phyloP scores from a whole-genome alignment of 1,284 basidiomycete genomes.

The Leccinum fuscescens region DNA sequence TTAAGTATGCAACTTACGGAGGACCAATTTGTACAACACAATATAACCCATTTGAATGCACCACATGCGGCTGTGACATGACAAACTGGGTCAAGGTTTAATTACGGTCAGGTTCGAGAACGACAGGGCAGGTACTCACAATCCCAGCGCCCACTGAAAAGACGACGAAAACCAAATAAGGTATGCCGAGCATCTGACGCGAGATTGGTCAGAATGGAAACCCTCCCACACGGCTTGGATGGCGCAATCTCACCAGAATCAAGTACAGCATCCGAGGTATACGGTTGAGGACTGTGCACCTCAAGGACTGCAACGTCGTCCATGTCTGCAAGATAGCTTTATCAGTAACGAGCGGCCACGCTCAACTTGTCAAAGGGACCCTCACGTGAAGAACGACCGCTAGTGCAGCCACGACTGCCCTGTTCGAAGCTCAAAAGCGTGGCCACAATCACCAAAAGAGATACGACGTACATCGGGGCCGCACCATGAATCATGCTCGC shows the following conservation, averaged over 20 bases:
- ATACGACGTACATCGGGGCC: conserved; percentile 47
- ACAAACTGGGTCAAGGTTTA: conserved; percentile 35
- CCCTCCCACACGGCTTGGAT: conserved; percentile 5
- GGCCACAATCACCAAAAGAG: neutral
- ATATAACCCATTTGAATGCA: conserved; percentile 48
- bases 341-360: conserved; percentile 3
- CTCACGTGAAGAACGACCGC: conserved; percentile 50
- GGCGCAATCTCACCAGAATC: conserved; percentile 14
- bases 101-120: conserved; percentile 5
- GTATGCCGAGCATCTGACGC: conserved; percentile 38
- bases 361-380: neutral
- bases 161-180: conserved; percentile 37
- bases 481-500: conserved; percentile 52
- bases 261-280: conserved; percentile 19
- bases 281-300: conserved; percentile 13
- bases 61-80: conserved; percentile 30
- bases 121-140: conserved; percentile 20
- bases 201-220: conserved; percentile 10
- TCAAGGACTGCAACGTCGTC: conserved; percentile 33
- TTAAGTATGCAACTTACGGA: conserved; percentile 36
- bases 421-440: conserved; percentile 20
- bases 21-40: conserved; percentile 36
- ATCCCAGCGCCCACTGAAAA: conserved; percentile 28
- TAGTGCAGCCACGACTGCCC: conserved; percentile 48
- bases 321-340: conserved; percentile 35